These are phyloP conservation scores for Cucumis melo DNA, from an alignment of 306 rosid genomes.

Conservation along the genomic window DNA sequence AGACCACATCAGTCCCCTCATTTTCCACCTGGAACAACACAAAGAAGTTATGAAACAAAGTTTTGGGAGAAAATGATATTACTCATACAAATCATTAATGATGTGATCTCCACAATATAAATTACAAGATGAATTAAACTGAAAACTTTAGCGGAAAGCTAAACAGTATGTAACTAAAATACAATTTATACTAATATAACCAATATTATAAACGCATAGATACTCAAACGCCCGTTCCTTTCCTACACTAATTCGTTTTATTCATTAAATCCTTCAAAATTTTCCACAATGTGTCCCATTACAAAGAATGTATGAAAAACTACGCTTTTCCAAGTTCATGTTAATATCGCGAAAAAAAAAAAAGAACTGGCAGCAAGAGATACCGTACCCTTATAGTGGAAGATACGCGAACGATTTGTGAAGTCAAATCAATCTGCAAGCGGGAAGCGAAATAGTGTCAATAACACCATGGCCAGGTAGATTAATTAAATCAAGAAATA, in stretches of 20 bases:
- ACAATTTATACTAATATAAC: too few relatives aligned
- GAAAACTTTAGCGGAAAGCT: too few relatives aligned
- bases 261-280: not conserved
- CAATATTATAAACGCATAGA: not conserved
- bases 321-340: not conserved
- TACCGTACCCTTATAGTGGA: constrained; percentile 61
- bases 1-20: constrained; percentile 42
- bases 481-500: not conserved
- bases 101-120: too few relatives aligned
- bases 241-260: not conserved
- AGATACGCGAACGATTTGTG: constrained; percentile 69
- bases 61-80: too few relatives aligned
- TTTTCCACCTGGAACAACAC: constrained; percentile 55
- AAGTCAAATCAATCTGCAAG: constrained; percentile 78
- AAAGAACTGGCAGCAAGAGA: not conserved
- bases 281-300: not conserved
- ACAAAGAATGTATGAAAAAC: not conserved
- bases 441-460: not conserved
- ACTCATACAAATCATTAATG: too few relatives aligned
- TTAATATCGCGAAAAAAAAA: not conserved
- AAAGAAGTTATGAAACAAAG: not conserved
- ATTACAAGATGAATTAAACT: too few relatives aligned
- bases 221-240: not conserved
- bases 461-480: not conserved
- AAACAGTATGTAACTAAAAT: too few relatives aligned